Evolutionary conservation across 495 filamentous ascomycete species (phyloP).

Genomic region (Aspergillus olivimuriae): DNA sequence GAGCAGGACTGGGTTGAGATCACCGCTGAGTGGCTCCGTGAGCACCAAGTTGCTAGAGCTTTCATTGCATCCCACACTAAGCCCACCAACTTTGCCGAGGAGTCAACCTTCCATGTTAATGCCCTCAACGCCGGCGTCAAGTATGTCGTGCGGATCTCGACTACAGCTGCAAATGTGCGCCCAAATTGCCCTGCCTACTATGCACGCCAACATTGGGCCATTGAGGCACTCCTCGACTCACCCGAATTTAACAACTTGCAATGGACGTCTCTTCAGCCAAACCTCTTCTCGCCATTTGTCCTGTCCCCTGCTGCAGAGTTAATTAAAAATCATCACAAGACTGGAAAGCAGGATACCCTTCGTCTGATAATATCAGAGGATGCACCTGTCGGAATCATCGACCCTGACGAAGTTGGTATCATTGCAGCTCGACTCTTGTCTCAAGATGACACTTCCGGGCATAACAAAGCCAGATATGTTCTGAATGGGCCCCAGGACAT

Average conservation of each 20-base stretch:
- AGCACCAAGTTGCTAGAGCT: constrained; percentile 30
- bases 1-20: constrained; percentile 40
- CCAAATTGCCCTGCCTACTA: constrained; percentile 36
- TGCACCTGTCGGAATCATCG: constrained; percentile 32
- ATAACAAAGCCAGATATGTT: constrained; percentile 35
- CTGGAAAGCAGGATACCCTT: constrained; percentile 30
- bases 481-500: constrained; percentile 41
- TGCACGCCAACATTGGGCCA: constrained; percentile 39
- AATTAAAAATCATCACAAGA: constrained; percentile 29
- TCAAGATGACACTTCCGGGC: constrained; percentile 21
- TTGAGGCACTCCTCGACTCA: constrained; percentile 33
- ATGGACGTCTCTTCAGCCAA: constrained; percentile 44
- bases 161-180: constrained; percentile 34
- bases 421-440: constrained; percentile 35
- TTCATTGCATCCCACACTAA: constrained; percentile 39
- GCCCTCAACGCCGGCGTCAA: constrained; percentile 37
- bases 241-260: constrained; percentile 33
- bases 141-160: constrained; percentile 45
- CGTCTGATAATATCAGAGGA: constrained; percentile 21
- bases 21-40: constrained; percentile 35
- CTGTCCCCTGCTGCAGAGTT: constrained; percentile 24
- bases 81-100: constrained; percentile 37
- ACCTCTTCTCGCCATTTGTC: constrained; percentile 23
- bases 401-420: constrained; percentile 33
- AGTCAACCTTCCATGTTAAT: constrained; percentile 29